A percentile compares a stretch with the other conserved stretches of the same genome.
Evolutionary conservation across 345 rosid genomes (phyloP).

Genomic region (Eucalyptus pauciflora): DNA sequence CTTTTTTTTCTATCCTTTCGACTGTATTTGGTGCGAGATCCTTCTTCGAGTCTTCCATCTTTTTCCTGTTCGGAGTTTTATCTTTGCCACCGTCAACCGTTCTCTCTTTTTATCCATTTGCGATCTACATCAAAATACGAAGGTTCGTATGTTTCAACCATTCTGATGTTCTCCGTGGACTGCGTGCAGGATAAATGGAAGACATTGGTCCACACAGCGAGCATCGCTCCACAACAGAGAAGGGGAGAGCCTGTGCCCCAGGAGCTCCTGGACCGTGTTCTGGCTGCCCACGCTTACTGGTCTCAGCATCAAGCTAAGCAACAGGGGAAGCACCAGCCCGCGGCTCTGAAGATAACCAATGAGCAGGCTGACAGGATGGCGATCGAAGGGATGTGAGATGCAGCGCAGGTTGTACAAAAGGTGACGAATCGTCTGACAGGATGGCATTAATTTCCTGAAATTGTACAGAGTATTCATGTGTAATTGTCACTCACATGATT

Average conservation of each 20-base stretch:
- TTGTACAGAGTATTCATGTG: conserved; percentile 29
- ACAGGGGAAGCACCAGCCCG: conserved; percentile 35
- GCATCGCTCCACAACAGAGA: conserved; percentile 81
- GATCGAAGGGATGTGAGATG: conserved; percentile 6
- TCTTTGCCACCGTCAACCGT: background rate
- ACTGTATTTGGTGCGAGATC: background rate
- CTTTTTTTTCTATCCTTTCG: background rate
- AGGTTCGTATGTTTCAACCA: background rate
- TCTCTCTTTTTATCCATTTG: background rate
- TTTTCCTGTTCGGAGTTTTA: background rate
- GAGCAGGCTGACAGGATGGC: background rate
- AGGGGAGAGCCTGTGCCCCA: conserved; percentile 98
- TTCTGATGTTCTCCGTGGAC: background rate
- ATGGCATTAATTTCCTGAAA: background rate
- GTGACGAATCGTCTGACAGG: conserved; percentile 1
- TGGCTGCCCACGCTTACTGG: conserved; percentile 82
- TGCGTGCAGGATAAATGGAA: conserved; percentile 91
- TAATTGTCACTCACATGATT: conserved; percentile 26
- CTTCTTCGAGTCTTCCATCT: background rate
- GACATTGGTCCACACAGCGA: conserved; percentile 92
- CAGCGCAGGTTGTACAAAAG: background rate
- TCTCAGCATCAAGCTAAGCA: conserved; percentile 73
- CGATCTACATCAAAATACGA: background rate
- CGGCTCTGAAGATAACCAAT: conserved; percentile 3
- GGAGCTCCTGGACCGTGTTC: conserved; percentile 76